Conservation (phyloP, 1,284 basidiomycete species). For the Marasmius oreades region DNA sequence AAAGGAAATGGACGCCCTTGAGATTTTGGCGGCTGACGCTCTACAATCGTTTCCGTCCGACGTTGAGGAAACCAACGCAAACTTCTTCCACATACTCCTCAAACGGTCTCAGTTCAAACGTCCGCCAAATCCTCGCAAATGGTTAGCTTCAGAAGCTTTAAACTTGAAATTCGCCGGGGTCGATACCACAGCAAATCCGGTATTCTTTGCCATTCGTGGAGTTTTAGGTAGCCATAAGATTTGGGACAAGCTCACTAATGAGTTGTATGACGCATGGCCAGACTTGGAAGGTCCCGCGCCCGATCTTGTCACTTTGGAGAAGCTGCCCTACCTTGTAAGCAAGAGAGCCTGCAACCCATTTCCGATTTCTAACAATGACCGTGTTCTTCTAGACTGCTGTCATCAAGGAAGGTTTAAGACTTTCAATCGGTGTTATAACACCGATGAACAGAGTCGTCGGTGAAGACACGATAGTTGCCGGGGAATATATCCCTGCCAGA, state of each 20-base stretch:
- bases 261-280: background rate
- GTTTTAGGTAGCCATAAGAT: background rate
- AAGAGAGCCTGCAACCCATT: background rate
- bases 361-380: background rate
- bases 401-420: conserved; percentile 5
- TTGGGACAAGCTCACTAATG: background rate
- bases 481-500: background rate
- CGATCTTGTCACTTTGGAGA: background rate
- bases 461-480: background rate
- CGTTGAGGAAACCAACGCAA: background rate
- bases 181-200: background rate
- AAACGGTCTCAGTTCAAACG: background rate
- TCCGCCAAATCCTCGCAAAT: background rate
- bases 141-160: background rate
- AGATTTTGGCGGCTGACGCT: background rate
- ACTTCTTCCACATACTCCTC: background rate
- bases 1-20: background rate
- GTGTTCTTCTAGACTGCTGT: background rate
- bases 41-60: background rate
- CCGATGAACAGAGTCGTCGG: conserved; percentile 1
- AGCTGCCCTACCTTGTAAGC: conserved; percentile 5
- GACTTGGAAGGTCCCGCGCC: background rate
- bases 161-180: background rate
- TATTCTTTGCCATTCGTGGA: background rate
- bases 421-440: background rate